phyloP scores from a whole-genome alignment of 2,329 filamentous ascomycete species.

The Fusarium sp. region DNA sequence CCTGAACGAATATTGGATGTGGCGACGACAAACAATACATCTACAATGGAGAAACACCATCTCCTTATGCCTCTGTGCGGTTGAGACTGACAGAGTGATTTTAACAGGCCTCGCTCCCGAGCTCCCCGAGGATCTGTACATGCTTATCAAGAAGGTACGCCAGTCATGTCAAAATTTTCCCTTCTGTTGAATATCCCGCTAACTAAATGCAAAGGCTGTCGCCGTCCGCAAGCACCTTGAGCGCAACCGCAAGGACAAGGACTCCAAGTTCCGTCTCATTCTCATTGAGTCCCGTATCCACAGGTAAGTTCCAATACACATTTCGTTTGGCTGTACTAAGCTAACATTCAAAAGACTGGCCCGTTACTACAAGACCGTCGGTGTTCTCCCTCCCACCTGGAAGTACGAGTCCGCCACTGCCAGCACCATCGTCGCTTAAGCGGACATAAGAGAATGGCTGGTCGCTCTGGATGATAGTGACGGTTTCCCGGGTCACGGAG shows the following conservation, averaged over 20 bases:
- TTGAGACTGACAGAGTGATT: constrained; percentile 94
- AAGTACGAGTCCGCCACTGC: constrained; percentile 99
- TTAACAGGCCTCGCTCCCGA: constrained; percentile 95
- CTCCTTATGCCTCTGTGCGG: constrained; percentile 83
- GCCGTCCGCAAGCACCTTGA: constrained; percentile 99
- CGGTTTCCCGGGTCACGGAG: constrained; percentile 59
- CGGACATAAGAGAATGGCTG: constrained; percentile 44
- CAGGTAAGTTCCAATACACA: constrained; percentile 57
- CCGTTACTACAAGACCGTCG: constrained; percentile 99
- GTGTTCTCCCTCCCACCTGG: constrained; percentile 90
- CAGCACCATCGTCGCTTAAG: constrained; percentile 92
- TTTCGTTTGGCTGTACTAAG: neutral
- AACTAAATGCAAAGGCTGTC: constrained; percentile 75
- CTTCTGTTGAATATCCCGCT: neutral
- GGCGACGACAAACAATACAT: constrained; percentile 50
- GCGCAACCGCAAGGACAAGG: constrained; percentile 99
- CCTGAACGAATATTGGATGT: constrained; percentile 50
- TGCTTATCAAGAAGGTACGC: constrained; percentile 99
- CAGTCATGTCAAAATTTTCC: constrained; percentile 3
- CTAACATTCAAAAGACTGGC: constrained; percentile 72
- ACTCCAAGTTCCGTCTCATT: constrained; percentile 99
- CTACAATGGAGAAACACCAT: constrained; percentile 42
- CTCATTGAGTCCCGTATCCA: constrained; percentile 99
- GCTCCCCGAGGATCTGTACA: constrained; percentile 99
- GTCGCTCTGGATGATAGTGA: constrained; percentile 49